phyloP scores from a whole-genome alignment of 2,329 filamentous ascomycete species.

The Westerdykella sp. region DNA sequence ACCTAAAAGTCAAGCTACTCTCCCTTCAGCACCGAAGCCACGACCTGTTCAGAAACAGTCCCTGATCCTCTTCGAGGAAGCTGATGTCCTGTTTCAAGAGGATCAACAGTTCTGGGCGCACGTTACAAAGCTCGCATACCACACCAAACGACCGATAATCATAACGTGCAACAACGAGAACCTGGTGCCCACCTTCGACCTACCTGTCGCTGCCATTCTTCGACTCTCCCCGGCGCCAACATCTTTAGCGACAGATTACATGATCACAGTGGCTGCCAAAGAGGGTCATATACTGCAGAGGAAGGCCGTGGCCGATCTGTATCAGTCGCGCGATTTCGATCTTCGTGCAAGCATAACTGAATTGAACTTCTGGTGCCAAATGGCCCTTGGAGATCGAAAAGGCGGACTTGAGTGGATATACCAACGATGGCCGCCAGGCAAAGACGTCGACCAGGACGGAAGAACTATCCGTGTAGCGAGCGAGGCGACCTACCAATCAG shows the following conservation, averaged over 20 bases:
- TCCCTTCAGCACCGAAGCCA: constrained; percentile 25
- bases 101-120: constrained; percentile 93
- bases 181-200: constrained; percentile 65
- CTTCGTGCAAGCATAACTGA: constrained; percentile 76
- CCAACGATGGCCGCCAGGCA: constrained; percentile 66
- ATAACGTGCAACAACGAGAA: constrained; percentile 92
- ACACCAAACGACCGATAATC: constrained; percentile 86
- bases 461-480: constrained; percentile 73
- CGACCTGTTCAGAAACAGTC: constrained; percentile 72
- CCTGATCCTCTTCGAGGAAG: constrained; percentile 87
- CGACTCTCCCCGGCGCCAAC: constrained; percentile 62
- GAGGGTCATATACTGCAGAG: constrained; percentile 78
- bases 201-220: constrained; percentile 82
- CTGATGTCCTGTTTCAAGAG: constrained; percentile 88
- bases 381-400: constrained; percentile 82
- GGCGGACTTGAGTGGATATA: constrained; percentile 88
- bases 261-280: constrained; percentile 75
- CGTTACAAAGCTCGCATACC: constrained; percentile 66
- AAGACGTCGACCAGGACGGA: constrained; percentile 61
- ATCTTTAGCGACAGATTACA: constrained; percentile 68
- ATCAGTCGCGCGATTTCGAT: constrained; percentile 62
- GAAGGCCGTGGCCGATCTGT: constrained; percentile 62
- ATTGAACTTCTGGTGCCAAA: constrained; percentile 94
- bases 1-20: constrained; percentile 16
- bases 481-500: constrained; percentile 65